Conservation (phyloP, 1,284 basidiomycete genomes). For the Ceratobasidium papillatum region DNA sequence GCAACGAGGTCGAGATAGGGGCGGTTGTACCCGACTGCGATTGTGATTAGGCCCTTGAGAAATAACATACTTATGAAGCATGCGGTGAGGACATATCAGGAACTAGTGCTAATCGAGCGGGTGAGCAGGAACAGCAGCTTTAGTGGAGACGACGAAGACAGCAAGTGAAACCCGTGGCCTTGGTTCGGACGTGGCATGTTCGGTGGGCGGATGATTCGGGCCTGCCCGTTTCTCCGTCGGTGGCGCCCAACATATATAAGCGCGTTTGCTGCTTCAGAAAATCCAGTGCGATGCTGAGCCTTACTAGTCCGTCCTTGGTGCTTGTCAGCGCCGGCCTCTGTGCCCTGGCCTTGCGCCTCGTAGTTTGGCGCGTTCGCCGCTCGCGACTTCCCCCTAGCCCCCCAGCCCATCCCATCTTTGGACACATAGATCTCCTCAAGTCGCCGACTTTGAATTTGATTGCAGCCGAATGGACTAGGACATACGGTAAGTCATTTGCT, state of each 20-base stretch:
- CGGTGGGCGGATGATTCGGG: not conserved
- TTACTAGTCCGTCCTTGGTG: constrained; percentile 4
- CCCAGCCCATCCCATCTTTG: constrained; percentile 16
- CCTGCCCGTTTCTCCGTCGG: constrained; percentile 32
- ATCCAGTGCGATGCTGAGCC: constrained; percentile 5
- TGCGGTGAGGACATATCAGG: constrained; percentile 20
- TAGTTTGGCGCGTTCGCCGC: constrained; percentile 24
- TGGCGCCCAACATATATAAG: constrained; percentile 23
- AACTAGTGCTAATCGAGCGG: constrained; percentile 14
- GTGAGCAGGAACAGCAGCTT: constrained; percentile 21
- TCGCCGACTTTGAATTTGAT: constrained; percentile 16
- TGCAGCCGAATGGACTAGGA: constrained; percentile 20
- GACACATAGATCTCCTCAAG: constrained; percentile 28
- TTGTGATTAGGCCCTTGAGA: constrained; percentile 30
- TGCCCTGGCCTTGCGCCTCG: constrained; percentile 12
- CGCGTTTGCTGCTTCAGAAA: not conserved
- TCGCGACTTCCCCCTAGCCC: constrained; percentile 12
- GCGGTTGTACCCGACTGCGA: constrained; percentile 1
- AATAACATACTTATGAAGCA: constrained; percentile 15
- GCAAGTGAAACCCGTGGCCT: constrained; percentile 12
- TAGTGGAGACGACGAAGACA: constrained; percentile 4
- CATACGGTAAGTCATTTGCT: not conserved
- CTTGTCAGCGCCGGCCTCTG: constrained; percentile 25
- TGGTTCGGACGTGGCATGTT: constrained; percentile 9
- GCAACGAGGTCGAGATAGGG: constrained; percentile 32